Evolutionary conservation across 2,329 filamentous ascomycete species (phyloP), one percentile per base, ranked within the genome.

Genomic region (Sporothrix variecibatus): DNA sequence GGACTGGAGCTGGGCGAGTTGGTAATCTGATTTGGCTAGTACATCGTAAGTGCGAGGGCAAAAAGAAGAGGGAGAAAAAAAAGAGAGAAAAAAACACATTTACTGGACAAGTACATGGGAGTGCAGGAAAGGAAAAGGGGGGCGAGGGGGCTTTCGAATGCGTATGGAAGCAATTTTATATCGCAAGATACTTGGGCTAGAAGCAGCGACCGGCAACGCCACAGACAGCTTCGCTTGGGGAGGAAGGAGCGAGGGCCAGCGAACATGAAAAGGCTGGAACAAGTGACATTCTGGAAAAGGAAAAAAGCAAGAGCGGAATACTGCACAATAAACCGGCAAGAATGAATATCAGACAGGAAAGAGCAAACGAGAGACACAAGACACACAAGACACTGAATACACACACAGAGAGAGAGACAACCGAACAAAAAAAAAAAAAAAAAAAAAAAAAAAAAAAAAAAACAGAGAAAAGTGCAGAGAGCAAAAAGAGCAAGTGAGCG

Each of bases 101-200:
- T 40, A 20, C 43, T 26, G 60, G 26, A 23, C 6, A 28, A 8
- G 62, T 67, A 23, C 12, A 46, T 28, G 23, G 38, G 34, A 28
- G 62, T 67, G 38, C 28, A 69, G 26, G 4, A 43, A 69, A 53
- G 23, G 20, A 15, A 26, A 20, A 28, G 26, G 28, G 46, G 46
- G 49, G 46, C 15, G 65, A 23, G 46, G 23, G 62, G 23, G 26
- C n/a, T 15, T 53, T 53, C 15, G 40, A 31, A 31, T 26, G 46
- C 38, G 65, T 69, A 53, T n/a, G 67, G 67, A 69, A 69, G 67
- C 67, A 56, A n/a, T 56, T 34, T 26, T 53, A 51, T 69, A 69
- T 69, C 67, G 67, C 46, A n/a, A 26, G 46, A 69, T 26, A 23
- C 43, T 34, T 17, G 26, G 46, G 11, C 67, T 53, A 56, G 67